Evolutionary conservation across 2,329 filamentous ascomycete species (phyloP), one percentile per base, ranked within the genome.

Genomic region (Sporothrix curviconia): DNA sequence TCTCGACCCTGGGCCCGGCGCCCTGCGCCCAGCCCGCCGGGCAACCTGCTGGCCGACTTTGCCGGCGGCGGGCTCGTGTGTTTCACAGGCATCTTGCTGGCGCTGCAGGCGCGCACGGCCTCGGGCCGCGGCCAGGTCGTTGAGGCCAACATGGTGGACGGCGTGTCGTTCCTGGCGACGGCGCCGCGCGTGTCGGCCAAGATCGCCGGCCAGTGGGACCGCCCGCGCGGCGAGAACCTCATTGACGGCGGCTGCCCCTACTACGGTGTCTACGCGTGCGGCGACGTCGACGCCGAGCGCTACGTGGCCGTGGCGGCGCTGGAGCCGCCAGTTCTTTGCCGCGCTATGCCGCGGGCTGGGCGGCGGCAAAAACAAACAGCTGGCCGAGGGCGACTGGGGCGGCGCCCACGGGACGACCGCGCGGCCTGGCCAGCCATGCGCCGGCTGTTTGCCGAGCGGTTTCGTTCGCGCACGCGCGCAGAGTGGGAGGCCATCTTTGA

Each of bases 91-190:
- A 50, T 50, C 7, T 22, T 50, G 32, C 4, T 50, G 4, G 47
- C 47, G 2, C 32, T 50, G 11, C 47, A 50, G 19, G 47, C 30
- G 1, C 7, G 43, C 2, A 4, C 15, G 6, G 11, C 43, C 4
- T 30, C 25, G 7, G 5, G n/a, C 8, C 2, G 4, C 3, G 47
- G 47, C 32, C 47, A 50, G n/a, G 32, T 50, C 2, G 47, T 50
- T 3, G 47, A 50, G 14, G 47, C 47, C 32, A 50, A 50, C 34
- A 50, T 50, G 47, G 47, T 50, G 17, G 47, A 50, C 47, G 47
- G 47, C 30, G 34, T 36, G 6, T 36, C 47, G 32, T 50, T 19
- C n/a, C 17, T 50, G 30, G 30, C 47, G 5, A 50, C 47, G 8
- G 30, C 47, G 14, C 30, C 47, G 17, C 30, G 47, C 8, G 30